Conservation (phyloP, 2,329 filamentous ascomycete species). For the Elsinoe fawcettii region DNA sequence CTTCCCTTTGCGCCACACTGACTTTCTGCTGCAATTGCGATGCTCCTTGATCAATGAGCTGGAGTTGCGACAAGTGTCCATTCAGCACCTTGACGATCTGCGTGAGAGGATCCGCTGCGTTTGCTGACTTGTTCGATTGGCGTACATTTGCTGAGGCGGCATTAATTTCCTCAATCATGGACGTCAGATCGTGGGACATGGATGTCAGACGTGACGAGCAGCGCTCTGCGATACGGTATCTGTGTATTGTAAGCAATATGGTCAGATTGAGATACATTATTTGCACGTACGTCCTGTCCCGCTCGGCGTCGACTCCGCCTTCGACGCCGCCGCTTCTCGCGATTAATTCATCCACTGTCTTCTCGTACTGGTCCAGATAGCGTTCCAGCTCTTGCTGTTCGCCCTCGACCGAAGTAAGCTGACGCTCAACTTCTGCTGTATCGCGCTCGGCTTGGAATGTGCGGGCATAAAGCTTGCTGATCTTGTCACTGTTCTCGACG, state of each 20-base stretch:
- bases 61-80: conserved; percentile 80
- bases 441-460: conserved; percentile 92
- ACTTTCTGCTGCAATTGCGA: conserved; percentile 77
- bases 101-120: conserved; percentile 55
- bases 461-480: conserved; percentile 83
- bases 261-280: neutral
- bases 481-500: conserved; percentile 90
- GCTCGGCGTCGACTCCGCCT: conserved; percentile 85
- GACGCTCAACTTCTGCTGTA: conserved; percentile 86
- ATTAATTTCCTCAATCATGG: conserved; percentile 99
- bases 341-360: conserved; percentile 83
- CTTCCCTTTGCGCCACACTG: conserved; percentile 69
- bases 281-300: conserved; percentile 71
- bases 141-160: conserved; percentile 79
- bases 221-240: conserved; percentile 86
- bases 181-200: conserved; percentile 83
- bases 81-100: conserved; percentile 96
- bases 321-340: conserved; percentile 53
- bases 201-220: conserved; percentile 84
- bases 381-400: conserved; percentile 84
- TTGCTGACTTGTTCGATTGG: conserved; percentile 66
- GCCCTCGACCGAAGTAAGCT: conserved; percentile 79
- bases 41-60: conserved; percentile 86
- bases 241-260: conserved; percentile 29
- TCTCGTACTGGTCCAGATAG: conserved; percentile 86